Conservation (phyloP, 75 land plant genomes). For the Larix kaempferi region DNA sequence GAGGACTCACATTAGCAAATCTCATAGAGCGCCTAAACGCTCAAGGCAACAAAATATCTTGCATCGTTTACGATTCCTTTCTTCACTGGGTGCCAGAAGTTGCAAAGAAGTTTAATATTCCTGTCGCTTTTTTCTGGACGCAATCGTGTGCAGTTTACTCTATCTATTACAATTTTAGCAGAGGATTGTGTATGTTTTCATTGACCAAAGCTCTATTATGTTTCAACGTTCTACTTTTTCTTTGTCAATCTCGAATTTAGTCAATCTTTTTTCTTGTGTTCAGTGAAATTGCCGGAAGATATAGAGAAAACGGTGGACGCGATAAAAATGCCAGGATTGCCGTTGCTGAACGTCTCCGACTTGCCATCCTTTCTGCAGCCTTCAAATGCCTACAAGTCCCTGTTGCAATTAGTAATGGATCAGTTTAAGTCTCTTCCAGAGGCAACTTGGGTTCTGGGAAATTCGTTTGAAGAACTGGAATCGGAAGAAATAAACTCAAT, state of each 20-base stretch:
- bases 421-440: not conserved
- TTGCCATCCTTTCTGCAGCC: not conserved
- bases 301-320: no score
- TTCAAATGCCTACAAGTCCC: not conserved
- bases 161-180: no score
- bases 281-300: no score
- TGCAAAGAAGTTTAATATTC: conserved; percentile 29
- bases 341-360: not conserved
- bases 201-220: no score
- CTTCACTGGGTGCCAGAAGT: conserved; percentile 55
- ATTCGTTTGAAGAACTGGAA: not conserved
- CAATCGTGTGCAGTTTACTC: conserved; percentile 36
- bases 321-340: not conserved
- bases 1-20: conserved; percentile 6
- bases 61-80: conserved; percentile 43
- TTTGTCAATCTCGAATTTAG: no score
- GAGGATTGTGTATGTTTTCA: no score
- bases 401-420: not conserved
- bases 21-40: conserved; percentile 25
- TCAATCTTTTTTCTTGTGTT: no score
- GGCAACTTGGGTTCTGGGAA: not conserved
- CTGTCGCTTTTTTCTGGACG: conserved; percentile 56
- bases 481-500: no score
- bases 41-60: conserved; percentile 29
- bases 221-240: no score